Conservation (phyloP, 768 basidiomycete genomes). For the Coprinellus micaceus region DNA sequence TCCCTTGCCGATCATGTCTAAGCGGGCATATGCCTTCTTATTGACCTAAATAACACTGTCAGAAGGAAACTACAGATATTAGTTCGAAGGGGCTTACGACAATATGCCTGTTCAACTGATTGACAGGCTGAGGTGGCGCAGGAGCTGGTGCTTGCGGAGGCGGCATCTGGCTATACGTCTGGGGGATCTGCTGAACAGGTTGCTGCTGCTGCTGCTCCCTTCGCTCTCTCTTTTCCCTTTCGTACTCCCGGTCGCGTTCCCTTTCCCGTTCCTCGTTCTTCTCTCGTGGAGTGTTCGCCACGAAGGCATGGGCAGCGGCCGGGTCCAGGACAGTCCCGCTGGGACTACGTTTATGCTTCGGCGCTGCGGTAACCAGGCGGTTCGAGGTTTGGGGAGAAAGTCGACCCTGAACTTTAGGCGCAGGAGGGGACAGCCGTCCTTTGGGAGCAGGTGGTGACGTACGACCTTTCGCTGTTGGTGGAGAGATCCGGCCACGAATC, state of each 20-base stretch:
- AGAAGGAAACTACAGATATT: neutral
- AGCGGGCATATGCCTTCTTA: constrained; percentile 75
- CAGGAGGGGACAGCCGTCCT: constrained; percentile 27
- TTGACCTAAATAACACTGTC: constrained; percentile 51
- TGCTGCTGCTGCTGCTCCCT: constrained; percentile 24
- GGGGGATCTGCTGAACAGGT: constrained; percentile 25
- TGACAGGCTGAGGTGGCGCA: constrained; percentile 23
- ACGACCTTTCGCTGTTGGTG: constrained; percentile 26
- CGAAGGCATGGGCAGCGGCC: constrained; percentile 32
- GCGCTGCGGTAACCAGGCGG: neutral
- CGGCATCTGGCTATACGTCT: constrained; percentile 30
- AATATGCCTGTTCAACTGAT: constrained; percentile 36
- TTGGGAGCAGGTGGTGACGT: constrained; percentile 20
- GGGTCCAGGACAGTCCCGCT: constrained; percentile 70
- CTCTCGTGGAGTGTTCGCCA: constrained; percentile 27
- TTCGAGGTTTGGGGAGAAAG: neutral
- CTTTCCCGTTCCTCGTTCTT: constrained; percentile 34
- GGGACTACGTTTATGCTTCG: constrained; percentile 48
- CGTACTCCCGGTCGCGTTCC: constrained; percentile 27
- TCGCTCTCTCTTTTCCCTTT: constrained; percentile 23
- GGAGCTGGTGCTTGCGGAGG: constrained; percentile 32
- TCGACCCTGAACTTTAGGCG: constrained; percentile 25
- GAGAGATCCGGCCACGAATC: constrained; percentile 21
- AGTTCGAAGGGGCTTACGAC: constrained; percentile 28
- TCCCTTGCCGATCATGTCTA: constrained; percentile 89